phyloP scores from a whole-genome alignment of 1,284 basidiomycete genomes.

The Trametes pubescens region DNA sequence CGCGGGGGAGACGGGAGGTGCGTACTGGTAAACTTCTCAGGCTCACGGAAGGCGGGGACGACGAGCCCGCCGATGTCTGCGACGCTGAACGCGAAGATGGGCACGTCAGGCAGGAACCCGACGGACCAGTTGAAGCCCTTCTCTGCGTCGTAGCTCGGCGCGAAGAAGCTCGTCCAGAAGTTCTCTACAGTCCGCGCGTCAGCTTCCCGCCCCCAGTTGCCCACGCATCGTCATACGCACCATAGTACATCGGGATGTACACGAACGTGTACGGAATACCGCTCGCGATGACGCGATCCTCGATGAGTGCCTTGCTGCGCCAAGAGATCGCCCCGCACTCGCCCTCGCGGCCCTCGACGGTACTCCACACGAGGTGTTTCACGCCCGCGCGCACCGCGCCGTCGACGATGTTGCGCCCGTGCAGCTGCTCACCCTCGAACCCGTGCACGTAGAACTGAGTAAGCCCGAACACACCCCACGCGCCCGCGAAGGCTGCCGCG shows the following conservation, averaged over 20 bases:
- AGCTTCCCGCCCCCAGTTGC: no score
- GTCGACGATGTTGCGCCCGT: slow-evolving; percentile 22
- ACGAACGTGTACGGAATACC: slow-evolving; percentile 22
- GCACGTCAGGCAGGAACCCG: slow-evolving; percentile 17
- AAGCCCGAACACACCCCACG: slow-evolving; percentile 20
- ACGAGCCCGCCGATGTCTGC: slow-evolving; percentile 18
- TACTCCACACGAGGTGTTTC: slow-evolving; percentile 24
- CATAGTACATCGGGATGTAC: slow-evolving; percentile 24
- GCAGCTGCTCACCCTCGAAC: slow-evolving; percentile 22
- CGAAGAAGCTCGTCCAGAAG: slow-evolving; percentile 24
- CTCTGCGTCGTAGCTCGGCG: slow-evolving; percentile 22
- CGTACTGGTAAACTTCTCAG: slow-evolving; percentile 17
- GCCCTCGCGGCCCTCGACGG: slow-evolving; percentile 22
- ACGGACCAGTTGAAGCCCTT: slow-evolving; percentile 24
- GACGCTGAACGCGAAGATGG: slow-evolving; percentile 23
- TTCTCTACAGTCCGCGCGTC: slow-evolving; percentile 12
- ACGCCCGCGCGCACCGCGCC: slow-evolving; percentile 17
- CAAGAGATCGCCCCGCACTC: slow-evolving; percentile 23
- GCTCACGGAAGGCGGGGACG: slow-evolving; percentile 23
- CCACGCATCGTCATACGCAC: background rate
- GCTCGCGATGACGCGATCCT: slow-evolving; percentile 23
- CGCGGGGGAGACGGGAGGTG: background rate
- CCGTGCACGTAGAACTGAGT: slow-evolving; percentile 26
- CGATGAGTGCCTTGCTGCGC: slow-evolving; percentile 21
- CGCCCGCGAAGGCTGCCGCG: slow-evolving; percentile 13